Evolutionary conservation across 2,329 filamentous ascomycete species (phyloP), one percentile per base, ranked within the genome.

Genomic region (Fusarium proliferatum): DNA sequence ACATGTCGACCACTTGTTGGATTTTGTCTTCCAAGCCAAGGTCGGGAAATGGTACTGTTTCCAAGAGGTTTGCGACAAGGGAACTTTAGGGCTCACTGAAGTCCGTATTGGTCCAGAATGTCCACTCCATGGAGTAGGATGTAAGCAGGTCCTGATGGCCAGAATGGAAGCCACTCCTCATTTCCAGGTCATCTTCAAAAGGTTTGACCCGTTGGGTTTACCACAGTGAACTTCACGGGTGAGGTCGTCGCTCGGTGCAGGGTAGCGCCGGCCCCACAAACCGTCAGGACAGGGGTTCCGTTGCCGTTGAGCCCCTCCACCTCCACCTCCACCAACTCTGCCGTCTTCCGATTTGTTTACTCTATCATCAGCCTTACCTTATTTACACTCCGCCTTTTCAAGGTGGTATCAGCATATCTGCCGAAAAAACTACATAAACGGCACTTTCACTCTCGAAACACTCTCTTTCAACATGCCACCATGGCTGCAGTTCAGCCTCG

Each of bases 401-500:
- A 55, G 23, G 38, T 70, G 28, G 16, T 36, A 55, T 34, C 61
- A 62, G 46, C 46, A 71, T 74, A 39, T 57, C 52, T 71, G 65
- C 66, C 23, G 45, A 63, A 52, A 67, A 68, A 63, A 51, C 56
- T 67, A 53, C 69, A 72, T 64, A 69, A 68, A 46, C 64, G 55
- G 33, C 46, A 28, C 21, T 12, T 23, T 33, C 21, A 21, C 36
- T 28, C 26, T 38, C 26, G 28, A n/a, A 23, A 33, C 34, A 30
- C 9, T 39, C 21, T 26, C n/a, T 43, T 48, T 21, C 61, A 76
- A 73, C 26, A 77, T 77, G 74, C n/a, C 46, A 64, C 48, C 41
- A 78, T 78, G 76, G 73, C 76, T 72, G 69, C 76, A 19, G 73
- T 70, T 21, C 76, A 78, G 63, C 73, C 74, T 71, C 76, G 76